Percentiles rank a stretch among this genome's conserved stretches.
phyloP scores from a whole-genome alignment of 225 moss, liverwort and hornwort genomes.

The Marchantia paleacea region DNA sequence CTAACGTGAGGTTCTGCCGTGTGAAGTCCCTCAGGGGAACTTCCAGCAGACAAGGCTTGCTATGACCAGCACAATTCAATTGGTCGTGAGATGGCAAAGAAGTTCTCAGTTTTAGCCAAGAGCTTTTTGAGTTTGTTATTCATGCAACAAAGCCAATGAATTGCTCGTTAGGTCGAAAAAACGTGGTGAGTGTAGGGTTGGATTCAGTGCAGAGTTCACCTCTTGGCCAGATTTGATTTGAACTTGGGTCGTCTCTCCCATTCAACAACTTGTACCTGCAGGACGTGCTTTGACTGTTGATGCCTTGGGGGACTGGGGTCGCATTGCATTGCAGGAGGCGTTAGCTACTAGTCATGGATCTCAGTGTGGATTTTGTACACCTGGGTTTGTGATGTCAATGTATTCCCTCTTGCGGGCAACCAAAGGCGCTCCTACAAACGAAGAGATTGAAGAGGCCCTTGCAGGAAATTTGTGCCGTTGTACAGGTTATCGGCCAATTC shows the following conservation, averaged over 20 bases:
- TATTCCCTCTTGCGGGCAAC: constrained; percentile 68
- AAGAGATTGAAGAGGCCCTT: constrained; percentile 84
- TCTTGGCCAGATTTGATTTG: background rate
- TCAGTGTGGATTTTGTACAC: constrained; percentile 96
- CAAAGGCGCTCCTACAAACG: constrained; percentile 58
- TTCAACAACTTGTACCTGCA: background rate
- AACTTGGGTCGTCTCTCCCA: background rate
- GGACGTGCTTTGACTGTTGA: background rate
- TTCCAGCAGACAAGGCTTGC: background rate
- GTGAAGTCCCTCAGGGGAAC: background rate
- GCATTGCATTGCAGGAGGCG: constrained; percentile 54
- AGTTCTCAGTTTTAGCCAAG: background rate
- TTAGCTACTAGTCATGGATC: constrained; percentile 83
- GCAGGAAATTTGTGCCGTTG: constrained; percentile 94
- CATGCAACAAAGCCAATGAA: background rate
- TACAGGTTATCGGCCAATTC: constrained; percentile 93
- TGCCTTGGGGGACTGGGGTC: background rate
- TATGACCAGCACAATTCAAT: background rate
- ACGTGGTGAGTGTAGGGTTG: no score
- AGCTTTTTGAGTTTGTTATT: background rate
- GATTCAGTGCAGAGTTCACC: background rate
- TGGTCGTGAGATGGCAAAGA: background rate
- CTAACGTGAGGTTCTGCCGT: background rate
- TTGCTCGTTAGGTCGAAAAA: background rate
- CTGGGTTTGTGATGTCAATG: constrained; percentile 98